Evolutionary conservation across 202 grass and related monocot species (phyloP), one percentile per base, ranked within the genome.

Genomic region (Bolboschoenoplectus hybrid): DNA sequence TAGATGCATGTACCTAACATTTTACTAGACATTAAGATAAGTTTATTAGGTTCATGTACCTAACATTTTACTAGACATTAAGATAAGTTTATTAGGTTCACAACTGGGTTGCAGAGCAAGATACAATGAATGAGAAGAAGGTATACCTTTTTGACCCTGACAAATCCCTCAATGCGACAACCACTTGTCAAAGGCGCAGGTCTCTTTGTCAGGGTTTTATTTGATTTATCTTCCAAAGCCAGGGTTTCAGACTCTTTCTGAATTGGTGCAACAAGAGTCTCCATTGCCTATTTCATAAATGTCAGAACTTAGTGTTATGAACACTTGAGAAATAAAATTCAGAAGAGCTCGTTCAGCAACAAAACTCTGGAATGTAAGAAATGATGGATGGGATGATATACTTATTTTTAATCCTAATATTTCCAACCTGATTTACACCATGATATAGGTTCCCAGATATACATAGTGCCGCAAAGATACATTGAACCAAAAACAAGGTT

Each of bases 151-250:
- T 99, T 99, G 7, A 94, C 93, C 39, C 89, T 87, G 76, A 99
- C 93, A 90, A 99, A 99, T 81, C 97, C 97, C 92, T 99, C 97
- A 52, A 99, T 87, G 86, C 92, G 92, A 74, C 97, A 97, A 64
- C 97, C 97, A 65, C 97, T 86, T 0, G 97, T 88, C 88, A 94
- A 85, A n/a, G 97, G 97, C 85, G 97, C 97, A 84, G 93, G 97
- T 1, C 92, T 89, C 63, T 99, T 99, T 63, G 93, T 75, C 84
- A 73, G 50, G 41, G 93, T 91, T 76, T 90, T 90, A 74, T 91
- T 91, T 26, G 93, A 93, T 85, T 93, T 92, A 63, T 94, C 90
- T 46, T 94, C 93, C 88, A 93, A 84, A 73, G 86, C 93, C 88
- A 94, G 82, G 69, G 74, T 84, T 77, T 88, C 92, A 14, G 45